Evolutionary conservation across 352 stramenopile genomes (phyloP).

Genomic region (Phytophthora pluvialis): DNA sequence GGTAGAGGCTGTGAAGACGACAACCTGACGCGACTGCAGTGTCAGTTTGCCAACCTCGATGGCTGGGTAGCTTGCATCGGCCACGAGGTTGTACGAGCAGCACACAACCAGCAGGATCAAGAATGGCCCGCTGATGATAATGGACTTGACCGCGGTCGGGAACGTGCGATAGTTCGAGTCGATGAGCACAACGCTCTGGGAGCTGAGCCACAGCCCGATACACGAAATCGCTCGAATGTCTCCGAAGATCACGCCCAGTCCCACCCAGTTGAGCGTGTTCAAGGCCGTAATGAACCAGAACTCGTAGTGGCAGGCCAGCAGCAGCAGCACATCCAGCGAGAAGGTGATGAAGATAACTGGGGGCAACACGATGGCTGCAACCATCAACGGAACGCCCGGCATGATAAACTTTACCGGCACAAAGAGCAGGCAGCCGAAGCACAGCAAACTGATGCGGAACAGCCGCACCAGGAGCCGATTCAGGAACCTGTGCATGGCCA

Average conservation of each 20-base stretch:
- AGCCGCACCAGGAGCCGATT: conserved; percentile 19
- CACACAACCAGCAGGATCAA: conserved; percentile 20
- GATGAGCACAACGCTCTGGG: conserved; percentile 32
- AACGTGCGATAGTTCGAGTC: conserved; percentile 27
- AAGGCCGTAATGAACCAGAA: conserved; percentile 28
- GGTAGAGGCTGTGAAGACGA: conserved; percentile 24
- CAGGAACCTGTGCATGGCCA: conserved; percentile 13
- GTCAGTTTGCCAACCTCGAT: conserved; percentile 10
- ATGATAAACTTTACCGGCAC: conserved; percentile 5
- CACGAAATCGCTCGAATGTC: conserved; percentile 21
- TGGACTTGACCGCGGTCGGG: conserved; percentile 19
- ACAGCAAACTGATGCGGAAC: conserved; percentile 27
- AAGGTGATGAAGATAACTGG: conserved; percentile 24
- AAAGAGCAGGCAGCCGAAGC: conserved; percentile 20
- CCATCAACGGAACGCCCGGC: conserved; percentile 9
- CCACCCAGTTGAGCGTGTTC: conserved; percentile 26
- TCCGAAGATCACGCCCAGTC: conserved; percentile 18
- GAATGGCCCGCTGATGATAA: conserved; percentile 23
- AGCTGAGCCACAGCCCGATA: conserved; percentile 26
- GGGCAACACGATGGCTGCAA: conserved; percentile 14
- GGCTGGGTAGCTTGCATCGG: conserved; percentile 7
- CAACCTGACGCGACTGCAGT: conserved; percentile 16
- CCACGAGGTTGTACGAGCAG: conserved; percentile 22
- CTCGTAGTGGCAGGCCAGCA: conserved; percentile 23
- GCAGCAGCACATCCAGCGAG: conserved; percentile 25